Conservation (phyloP, 179 eudicot genomes). For the Heliamphora pulchella region DNA sequence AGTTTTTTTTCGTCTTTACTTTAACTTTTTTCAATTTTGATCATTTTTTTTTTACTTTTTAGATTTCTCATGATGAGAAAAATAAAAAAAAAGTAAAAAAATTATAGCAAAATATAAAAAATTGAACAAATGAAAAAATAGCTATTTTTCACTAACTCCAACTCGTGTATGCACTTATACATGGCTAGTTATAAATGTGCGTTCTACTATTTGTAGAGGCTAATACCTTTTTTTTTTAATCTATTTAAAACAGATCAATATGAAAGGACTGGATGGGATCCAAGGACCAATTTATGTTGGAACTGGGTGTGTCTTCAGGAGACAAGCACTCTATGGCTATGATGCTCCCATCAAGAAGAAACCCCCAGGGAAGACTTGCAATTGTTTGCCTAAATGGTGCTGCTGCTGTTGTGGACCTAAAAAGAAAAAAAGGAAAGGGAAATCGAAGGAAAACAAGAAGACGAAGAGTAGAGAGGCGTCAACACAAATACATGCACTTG, state of each 20-base stretch:
- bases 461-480: conserved; percentile 31
- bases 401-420: conserved; percentile 51
- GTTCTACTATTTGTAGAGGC: background rate
- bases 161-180: background rate
- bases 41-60: no score
- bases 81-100: no score
- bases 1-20: no score
- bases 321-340: conserved; percentile 86
- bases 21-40: no score
- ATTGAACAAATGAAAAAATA: no score
- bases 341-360: conserved; percentile 87
- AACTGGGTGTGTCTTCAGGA: conserved; percentile 88
- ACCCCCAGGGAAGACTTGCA: conserved; percentile 70
- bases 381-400: conserved; percentile 94
- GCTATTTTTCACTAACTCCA: no score
- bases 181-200: background rate
- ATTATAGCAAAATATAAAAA: no score
- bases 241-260: conserved; percentile 58
- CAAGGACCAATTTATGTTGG: conserved; percentile 99
- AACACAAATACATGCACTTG: conserved; percentile 41
- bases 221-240: background rate
- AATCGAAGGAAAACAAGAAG: conserved; percentile 38
- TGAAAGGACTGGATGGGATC: conserved; percentile 93
- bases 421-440: conserved; percentile 34
- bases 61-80: no score